phyloP scores from a whole-genome alignment of 1,284 basidiomycete genomes.

The Ceratobasidium sp. region DNA sequence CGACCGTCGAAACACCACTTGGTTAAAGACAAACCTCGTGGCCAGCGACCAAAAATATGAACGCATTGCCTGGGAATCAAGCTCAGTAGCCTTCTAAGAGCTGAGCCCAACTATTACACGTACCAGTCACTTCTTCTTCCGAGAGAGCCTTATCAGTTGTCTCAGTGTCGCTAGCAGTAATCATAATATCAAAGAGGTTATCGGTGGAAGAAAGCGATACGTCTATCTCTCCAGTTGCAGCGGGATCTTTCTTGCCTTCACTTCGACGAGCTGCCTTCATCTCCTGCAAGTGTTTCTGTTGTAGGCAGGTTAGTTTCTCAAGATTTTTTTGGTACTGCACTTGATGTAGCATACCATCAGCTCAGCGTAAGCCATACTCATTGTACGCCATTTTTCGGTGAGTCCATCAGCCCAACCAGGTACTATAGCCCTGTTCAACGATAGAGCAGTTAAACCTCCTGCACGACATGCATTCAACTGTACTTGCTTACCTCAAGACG shows the following conservation, averaged over 20 bases:
- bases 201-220: not conserved
- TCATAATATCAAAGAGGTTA: slow-evolving; percentile 2
- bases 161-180: not conserved
- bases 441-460: not conserved
- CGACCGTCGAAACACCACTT: not conserved
- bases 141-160: not conserved
- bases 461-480: not conserved
- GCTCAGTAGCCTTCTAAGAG: not conserved
- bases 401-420: slow-evolving; percentile 4
- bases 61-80: not conserved
- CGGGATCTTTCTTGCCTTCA: not conserved
- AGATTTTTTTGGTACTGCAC: not conserved
- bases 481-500: too few relatives aligned
- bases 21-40: slow-evolving; percentile 27
- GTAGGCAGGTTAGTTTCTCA: not conserved
- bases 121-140: slow-evolving; percentile 17
- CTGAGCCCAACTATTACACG: not conserved
- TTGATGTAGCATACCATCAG: not conserved
- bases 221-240: not conserved
- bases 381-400: not conserved
- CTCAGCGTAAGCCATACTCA: not conserved
- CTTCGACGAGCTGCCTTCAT: not conserved
- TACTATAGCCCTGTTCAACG: not conserved
- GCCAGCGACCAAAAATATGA: slow-evolving; percentile 38
- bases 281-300: slow-evolving; percentile 4